A percentile compares a stretch with the other conserved stretches of the same genome.
These are phyloP conservation scores for Fonsecaea pedrosoi DNA, from an alignment of 2,329 filamentous ascomycete species.

Conservation along the genomic window DNA sequence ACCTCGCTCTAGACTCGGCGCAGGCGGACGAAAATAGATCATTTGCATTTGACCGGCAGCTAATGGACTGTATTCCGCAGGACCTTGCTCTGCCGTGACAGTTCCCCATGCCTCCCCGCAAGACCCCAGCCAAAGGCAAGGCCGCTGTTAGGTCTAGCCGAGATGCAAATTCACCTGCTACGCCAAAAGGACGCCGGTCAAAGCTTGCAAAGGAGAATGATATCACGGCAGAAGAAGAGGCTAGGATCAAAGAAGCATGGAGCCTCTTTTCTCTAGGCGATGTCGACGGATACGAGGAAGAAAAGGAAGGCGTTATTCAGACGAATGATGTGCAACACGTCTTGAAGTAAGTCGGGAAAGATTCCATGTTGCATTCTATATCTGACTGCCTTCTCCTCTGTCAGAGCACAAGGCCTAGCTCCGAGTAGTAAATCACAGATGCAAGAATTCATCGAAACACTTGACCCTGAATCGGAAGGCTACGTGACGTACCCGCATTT, in stretches of 20 bases:
- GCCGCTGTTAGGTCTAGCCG: slow-evolving; percentile 1
- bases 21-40: neutral
- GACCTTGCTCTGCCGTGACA: neutral
- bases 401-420: slow-evolving; percentile 79
- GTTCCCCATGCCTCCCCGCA: slow-evolving; percentile 28
- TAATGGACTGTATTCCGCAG: neutral
- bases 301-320: slow-evolving; percentile 74
- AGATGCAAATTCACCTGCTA: slow-evolving; percentile 36
- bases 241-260: slow-evolving; percentile 90
- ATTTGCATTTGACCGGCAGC: neutral
- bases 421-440: slow-evolving; percentile 70
- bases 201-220: slow-evolving; percentile 93
- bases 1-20: neutral
- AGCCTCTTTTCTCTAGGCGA: slow-evolving; percentile 69
- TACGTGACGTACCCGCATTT: slow-evolving; percentile 81
- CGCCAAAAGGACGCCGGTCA: slow-evolving; percentile 67
- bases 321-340: slow-evolving; percentile 73
- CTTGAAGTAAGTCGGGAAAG: slow-evolving; percentile 65
- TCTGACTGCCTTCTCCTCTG: slow-evolving; percentile 13
- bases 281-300: slow-evolving; percentile 68
- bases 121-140: slow-evolving; percentile 42
- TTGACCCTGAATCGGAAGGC: slow-evolving; percentile 83
- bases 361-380: neutral
- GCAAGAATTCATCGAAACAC: slow-evolving; percentile 74
- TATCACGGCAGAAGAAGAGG: slow-evolving; percentile 81